These are phyloP conservation scores for Physcomitrellopsis africana DNA, from an alignment of 225 moss, liverwort and hornwort genomes.

Conservation along the genomic window DNA sequence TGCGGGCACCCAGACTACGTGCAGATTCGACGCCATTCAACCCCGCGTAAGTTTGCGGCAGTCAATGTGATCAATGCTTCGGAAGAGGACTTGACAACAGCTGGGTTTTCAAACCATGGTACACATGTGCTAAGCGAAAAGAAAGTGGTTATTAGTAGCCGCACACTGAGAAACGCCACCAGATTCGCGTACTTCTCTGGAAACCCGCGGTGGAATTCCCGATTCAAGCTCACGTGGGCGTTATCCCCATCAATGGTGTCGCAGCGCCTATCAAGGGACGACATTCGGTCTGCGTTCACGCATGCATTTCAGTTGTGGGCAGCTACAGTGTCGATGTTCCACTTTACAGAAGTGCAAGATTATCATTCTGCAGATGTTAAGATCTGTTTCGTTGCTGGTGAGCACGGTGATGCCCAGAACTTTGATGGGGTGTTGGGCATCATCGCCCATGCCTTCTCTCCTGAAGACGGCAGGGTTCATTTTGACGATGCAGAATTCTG, in stretches of 20 bases:
- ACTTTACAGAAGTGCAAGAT: slow-evolving; percentile 48
- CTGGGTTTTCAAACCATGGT: slow-evolving; percentile 3
- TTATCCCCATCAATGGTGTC: slow-evolving; percentile 50
- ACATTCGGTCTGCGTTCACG: slow-evolving; percentile 45
- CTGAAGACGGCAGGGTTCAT: slow-evolving; percentile 65
- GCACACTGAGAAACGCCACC: slow-evolving; percentile 6
- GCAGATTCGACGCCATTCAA: slow-evolving; percentile 13
- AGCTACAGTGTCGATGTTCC: slow-evolving; percentile 42
- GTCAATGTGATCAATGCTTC: slow-evolving; percentile 12
- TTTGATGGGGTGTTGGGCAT: slow-evolving; percentile 69
- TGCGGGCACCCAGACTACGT: slow-evolving; percentile 51
- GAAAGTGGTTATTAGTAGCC: background rate
- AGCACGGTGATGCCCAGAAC: slow-evolving; percentile 59
- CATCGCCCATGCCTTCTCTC: slow-evolving; percentile 63
- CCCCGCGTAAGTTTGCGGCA: slow-evolving; percentile 40
- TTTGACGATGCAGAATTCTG: slow-evolving; percentile 66
- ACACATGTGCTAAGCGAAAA: slow-evolving; percentile 1
- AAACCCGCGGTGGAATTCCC: slow-evolving; percentile 52
- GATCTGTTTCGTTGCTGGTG: slow-evolving; percentile 55
- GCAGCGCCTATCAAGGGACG: slow-evolving; percentile 40
- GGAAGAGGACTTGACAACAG: background rate
- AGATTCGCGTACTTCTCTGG: slow-evolving; percentile 56
- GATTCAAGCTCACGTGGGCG: slow-evolving; percentile 62
- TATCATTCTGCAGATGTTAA: slow-evolving; percentile 56
- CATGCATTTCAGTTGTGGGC: slow-evolving; percentile 54